phyloP scores from a whole-genome alignment of 2,329 filamentous ascomycete genomes.

The Alternaria sp. region DNA sequence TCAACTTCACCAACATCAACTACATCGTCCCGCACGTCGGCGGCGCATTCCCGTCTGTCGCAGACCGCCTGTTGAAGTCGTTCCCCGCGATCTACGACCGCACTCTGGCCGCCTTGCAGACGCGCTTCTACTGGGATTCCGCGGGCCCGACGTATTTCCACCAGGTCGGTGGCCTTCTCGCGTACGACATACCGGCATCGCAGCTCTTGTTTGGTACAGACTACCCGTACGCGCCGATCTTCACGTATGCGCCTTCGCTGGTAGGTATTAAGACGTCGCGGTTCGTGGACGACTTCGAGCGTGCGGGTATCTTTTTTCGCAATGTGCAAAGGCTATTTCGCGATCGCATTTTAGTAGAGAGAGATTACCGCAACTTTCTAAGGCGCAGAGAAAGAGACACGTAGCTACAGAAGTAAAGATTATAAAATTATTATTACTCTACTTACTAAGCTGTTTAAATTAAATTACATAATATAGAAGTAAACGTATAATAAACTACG shows the following conservation, averaged over 20 bases:
- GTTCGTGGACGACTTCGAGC: background rate
- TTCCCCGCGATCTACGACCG: slow-evolving; percentile 2
- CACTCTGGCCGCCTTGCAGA: background rate
- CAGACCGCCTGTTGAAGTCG: slow-evolving; percentile 2
- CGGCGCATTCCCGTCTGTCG: slow-evolving; percentile 11
- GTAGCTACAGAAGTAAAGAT: too few relatives aligned
- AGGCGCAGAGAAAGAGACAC: too few relatives aligned
- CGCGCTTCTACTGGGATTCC: slow-evolving; percentile 11
- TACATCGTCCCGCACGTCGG: slow-evolving; percentile 16
- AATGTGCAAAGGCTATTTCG: background rate
- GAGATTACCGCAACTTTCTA: background rate
- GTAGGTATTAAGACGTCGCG: slow-evolving; percentile 1
- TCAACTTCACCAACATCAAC: slow-evolving; percentile 15
- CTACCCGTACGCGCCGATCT: slow-evolving; percentile 8
- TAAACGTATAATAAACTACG: too few relatives aligned
- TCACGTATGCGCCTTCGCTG: slow-evolving; percentile 1
- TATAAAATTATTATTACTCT: too few relatives aligned
- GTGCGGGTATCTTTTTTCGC: background rate
- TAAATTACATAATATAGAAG: too few relatives aligned
- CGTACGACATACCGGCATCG: slow-evolving; percentile 1
- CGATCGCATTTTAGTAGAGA: background rate
- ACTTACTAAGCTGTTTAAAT: too few relatives aligned
- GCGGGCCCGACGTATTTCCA: slow-evolving; percentile 11
- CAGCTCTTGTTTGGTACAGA: slow-evolving; percentile 15
- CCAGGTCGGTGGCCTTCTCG: slow-evolving; percentile 10